Conservation (phyloP, 352 stramenopile species). For the Phytophthora quininea region DNA sequence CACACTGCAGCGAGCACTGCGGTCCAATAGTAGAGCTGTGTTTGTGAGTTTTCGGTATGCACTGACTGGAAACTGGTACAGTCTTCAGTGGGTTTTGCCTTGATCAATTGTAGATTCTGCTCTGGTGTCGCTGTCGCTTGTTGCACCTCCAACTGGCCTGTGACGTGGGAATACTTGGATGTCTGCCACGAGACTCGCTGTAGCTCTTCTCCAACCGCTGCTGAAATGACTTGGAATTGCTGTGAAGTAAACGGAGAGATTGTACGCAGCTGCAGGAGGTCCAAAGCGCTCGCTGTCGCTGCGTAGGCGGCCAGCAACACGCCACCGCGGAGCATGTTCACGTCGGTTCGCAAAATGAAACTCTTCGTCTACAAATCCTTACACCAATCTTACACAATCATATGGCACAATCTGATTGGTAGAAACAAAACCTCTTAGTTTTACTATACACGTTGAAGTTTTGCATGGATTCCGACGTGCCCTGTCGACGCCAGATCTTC, state of each 20-base stretch:
- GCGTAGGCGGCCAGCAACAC: conserved; percentile 2
- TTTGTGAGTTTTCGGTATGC: neutral
- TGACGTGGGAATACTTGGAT: conserved; percentile 9
- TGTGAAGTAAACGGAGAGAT: conserved; percentile 16
- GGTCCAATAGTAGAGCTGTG: conserved; percentile 50
- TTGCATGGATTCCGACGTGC: conserved; percentile 4
- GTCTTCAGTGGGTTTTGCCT: conserved; percentile 20
- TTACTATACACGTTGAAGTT: conserved; percentile 5
- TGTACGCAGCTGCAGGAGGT: conserved; percentile 37
- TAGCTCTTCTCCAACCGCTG: conserved; percentile 36
- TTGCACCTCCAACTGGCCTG: conserved; percentile 16
- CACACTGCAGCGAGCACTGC: conserved; percentile 56
- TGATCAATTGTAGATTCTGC: conserved; percentile 24
- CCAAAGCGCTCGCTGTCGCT: conserved; percentile 1
- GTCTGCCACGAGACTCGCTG: conserved; percentile 28
- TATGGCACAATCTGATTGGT: neutral
- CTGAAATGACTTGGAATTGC: conserved; percentile 36
- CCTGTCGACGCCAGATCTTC: conserved; percentile 16
- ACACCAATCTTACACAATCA: too few relatives aligned
- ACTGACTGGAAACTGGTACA: conserved; percentile 14
- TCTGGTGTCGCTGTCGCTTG: conserved; percentile 1
- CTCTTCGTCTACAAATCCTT: neutral
- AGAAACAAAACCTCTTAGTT: neutral
- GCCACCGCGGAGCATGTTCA: neutral
- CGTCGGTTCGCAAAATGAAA: neutral